phyloP scores from a whole-genome alignment of 495 filamentous ascomycete genomes.

The Neurospora hispaniola region DNA sequence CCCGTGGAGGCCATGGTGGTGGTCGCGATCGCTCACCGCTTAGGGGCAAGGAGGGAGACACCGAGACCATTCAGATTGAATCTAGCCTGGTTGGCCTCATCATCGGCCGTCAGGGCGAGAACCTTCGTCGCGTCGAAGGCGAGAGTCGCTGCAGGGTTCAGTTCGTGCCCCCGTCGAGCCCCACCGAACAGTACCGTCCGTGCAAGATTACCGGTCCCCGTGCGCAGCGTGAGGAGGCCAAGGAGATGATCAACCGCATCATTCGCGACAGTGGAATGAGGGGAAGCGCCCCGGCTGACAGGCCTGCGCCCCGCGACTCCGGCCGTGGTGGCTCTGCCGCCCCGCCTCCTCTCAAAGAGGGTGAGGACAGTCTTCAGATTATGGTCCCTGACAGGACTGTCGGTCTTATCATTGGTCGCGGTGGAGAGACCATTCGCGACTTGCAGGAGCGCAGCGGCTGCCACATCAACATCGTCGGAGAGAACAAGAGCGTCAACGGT shows the following conservation, averaged over 20 bases:
- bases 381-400: conserved; percentile 87
- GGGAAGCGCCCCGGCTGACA: conserved; percentile 30
- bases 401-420: conserved; percentile 74
- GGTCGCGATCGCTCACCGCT: conserved; percentile 46
- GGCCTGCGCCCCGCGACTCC: conserved; percentile 10
- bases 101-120: conserved; percentile 76
- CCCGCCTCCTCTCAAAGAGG: conserved; percentile 47
- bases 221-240: conserved; percentile 56
- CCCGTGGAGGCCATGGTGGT: conserved; percentile 26
- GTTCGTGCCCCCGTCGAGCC: conserved; percentile 61
- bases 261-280: conserved; percentile 73
- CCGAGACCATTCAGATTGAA: conserved; percentile 66
- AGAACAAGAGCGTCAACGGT: conserved; percentile 76
- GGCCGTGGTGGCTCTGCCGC: conserved; percentile 15
- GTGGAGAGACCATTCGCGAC: conserved; percentile 81
- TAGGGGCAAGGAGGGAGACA: conserved; percentile 45
- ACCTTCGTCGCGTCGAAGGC: conserved; percentile 63
- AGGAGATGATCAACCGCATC: conserved; percentile 64
- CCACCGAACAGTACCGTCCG: conserved; percentile 54
- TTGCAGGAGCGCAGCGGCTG: conserved; percentile 76
- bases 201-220: conserved; percentile 68
- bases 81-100: conserved; percentile 70
- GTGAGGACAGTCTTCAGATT: conserved; percentile 68
- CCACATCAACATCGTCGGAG: conserved; percentile 80
- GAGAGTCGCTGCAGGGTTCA: conserved; percentile 69